phyloP scores from a whole-genome alignment of 2,329 filamentous ascomycete species.

The Cordyceps militaris region DNA sequence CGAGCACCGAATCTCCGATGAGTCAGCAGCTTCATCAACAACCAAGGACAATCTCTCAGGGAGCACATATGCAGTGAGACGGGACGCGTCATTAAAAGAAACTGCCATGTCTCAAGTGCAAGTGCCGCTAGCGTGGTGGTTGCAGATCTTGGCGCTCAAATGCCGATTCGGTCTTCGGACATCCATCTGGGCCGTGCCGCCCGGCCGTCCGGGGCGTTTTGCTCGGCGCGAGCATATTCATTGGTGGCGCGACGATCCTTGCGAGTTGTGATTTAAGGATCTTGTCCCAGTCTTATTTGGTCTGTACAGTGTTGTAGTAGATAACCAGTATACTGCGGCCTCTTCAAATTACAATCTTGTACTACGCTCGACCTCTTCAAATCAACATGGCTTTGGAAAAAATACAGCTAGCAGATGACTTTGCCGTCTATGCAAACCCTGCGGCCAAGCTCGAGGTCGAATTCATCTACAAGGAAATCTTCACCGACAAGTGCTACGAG shows the following conservation, averaged over 20 bases:
- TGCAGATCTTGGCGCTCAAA: not conserved
- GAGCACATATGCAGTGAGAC: not conserved
- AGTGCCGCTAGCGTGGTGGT: not conserved
- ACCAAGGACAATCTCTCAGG: not conserved
- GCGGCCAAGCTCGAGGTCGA: conserved; percentile 12
- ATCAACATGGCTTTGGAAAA: not conserved
- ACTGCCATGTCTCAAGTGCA: too few species aligned
- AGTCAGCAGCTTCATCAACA: not conserved
- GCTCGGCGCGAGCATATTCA: too few species aligned
- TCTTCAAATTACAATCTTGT: not conserved
- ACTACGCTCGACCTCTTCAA: not conserved
- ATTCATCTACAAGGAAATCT: conserved; percentile 21
- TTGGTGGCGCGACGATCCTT: not conserved
- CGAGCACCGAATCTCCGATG: not conserved
- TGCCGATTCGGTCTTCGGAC: conserved; percentile 5
- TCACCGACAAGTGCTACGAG: conserved; percentile 19
- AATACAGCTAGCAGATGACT: not conserved
- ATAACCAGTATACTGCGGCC: not conserved
- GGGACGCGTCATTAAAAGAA: too few species aligned
- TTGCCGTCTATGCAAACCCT: conserved; percentile 1
- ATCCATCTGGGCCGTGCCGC: not conserved
- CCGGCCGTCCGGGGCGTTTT: not conserved
- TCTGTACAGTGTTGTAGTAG: not conserved
- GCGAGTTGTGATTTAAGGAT: not conserved
- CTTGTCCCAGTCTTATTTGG: not conserved